Conservation (phyloP, 2,329 filamentous ascomycete genomes). For the Periglandula ipomoeae region DNA sequence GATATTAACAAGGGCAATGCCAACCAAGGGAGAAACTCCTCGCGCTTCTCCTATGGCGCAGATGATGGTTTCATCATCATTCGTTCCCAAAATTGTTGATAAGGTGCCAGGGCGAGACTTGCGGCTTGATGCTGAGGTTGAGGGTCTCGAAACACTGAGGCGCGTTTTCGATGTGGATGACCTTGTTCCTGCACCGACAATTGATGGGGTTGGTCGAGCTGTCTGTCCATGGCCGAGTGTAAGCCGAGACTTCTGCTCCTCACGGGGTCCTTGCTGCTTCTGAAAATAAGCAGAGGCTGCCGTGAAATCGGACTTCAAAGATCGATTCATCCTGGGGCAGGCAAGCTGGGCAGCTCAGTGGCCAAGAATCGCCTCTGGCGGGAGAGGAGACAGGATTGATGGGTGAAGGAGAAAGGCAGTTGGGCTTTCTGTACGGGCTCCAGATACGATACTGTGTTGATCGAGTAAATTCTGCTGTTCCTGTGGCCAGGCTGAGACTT, state of each 20-base stretch:
- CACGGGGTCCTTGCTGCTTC: background rate
- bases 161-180: conserved; percentile 2
- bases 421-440: too few species aligned
- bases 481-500: too few species aligned
- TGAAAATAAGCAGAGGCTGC: background rate
- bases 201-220: conserved; percentile 10
- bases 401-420: too few species aligned
- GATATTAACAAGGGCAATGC: conserved; percentile 79
- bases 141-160: conserved; percentile 6
- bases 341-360: too few species aligned
- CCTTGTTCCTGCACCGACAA: conserved; percentile 11
- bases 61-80: conserved; percentile 61
- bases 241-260: background rate
- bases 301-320: background rate
- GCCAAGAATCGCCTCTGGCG: too few species aligned
- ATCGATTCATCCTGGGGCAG: too few species aligned
- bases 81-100: conserved; percentile 32
- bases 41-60: conserved; percentile 83
- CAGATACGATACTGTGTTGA: too few species aligned
- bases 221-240: background rate
- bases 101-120: conserved; percentile 31
- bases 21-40: conserved; percentile 76
- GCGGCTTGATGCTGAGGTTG: conserved; percentile 34
- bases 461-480: too few species aligned
- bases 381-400: too few species aligned